These are phyloP conservation scores for Juncus effusus DNA, from an alignment of 176 grass and related monocot genomes.

Conservation along the genomic window DNA sequence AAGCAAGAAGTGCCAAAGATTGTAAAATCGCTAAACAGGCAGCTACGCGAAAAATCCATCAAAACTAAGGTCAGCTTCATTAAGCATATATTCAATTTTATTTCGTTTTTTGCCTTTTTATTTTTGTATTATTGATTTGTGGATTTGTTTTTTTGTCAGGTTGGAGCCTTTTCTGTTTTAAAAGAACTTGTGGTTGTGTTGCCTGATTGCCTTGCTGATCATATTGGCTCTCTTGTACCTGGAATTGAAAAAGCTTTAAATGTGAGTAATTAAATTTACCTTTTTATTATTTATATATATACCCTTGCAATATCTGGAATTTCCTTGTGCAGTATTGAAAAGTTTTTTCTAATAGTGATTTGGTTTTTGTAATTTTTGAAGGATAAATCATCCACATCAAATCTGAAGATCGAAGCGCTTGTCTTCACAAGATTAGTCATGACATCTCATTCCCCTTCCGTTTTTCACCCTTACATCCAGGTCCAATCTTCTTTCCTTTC, in stretches of 20 bases:
- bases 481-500: constrained; percentile 27
- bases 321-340: constrained; percentile 12
- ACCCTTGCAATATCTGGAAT: neutral
- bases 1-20: constrained; percentile 98
- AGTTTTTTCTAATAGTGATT: neutral
- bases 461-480: constrained; percentile 96
- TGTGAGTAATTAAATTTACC: constrained; percentile 46
- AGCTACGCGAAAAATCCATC: constrained; percentile 97
- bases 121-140: constrained; percentile 18
- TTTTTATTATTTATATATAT: neutral
- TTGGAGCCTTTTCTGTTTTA: constrained; percentile 88
- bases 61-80: constrained; percentile 75
- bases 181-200: constrained; percentile 95
- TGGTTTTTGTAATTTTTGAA: constrained; percentile 37
- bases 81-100: constrained; percentile 12
- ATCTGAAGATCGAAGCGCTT: constrained; percentile 97
- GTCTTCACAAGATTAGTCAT: constrained; percentile 93
- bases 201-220: constrained; percentile 90
- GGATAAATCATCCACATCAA: constrained; percentile 98
- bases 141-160: constrained; percentile 33
- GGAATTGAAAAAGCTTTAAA: constrained; percentile 98
- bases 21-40: constrained; percentile 87
- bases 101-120: constrained; percentile 13
- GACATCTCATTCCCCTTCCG: constrained; percentile 85
- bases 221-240: constrained; percentile 92